Evolutionary conservation across 2,329 filamentous ascomycete species (phyloP).

Genomic region (Phaeosphaeriaceae sp.): DNA sequence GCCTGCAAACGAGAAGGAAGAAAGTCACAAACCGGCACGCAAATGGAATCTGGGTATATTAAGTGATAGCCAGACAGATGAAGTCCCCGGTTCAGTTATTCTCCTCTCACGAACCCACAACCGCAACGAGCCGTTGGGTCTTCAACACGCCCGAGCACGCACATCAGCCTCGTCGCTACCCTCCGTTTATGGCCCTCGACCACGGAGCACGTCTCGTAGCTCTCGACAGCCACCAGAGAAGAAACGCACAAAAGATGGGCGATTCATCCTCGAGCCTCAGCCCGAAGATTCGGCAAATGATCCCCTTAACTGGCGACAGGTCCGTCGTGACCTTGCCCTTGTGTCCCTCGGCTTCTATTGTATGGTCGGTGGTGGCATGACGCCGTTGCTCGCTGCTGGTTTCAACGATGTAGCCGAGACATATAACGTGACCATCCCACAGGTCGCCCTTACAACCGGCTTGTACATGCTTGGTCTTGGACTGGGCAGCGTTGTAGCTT

Average conservation of each 20-base stretch:
- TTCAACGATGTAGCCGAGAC: slow-evolving; percentile 78
- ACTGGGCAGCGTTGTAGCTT: slow-evolving; percentile 80
- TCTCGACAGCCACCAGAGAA: slow-evolving; percentile 51
- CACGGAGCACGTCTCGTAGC: slow-evolving; percentile 24
- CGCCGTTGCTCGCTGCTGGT: slow-evolving; percentile 85
- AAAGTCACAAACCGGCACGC: slow-evolving; percentile 9
- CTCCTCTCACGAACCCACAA: slow-evolving; percentile 62
- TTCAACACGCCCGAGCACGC: slow-evolving; percentile 67
- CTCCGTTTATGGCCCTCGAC: slow-evolving; percentile 27
- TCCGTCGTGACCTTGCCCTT: slow-evolving; percentile 80
- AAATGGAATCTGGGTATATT: slow-evolving; percentile 75
- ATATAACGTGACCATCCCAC: slow-evolving; percentile 70
- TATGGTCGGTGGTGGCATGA: slow-evolving; percentile 92
- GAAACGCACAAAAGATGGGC: slow-evolving; percentile 81
- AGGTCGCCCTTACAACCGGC: slow-evolving; percentile 85
- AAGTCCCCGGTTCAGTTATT: slow-evolving; percentile 81
- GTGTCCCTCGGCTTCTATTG: slow-evolving; percentile 89
- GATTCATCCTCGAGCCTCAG: slow-evolving; percentile 88
- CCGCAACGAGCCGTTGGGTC: slow-evolving; percentile 67
- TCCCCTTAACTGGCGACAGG: slow-evolving; percentile 87
- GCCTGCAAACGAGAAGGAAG: slow-evolving; percentile 15
- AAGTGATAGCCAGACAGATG: slow-evolving; percentile 79
- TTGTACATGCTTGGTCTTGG: slow-evolving; percentile 95
- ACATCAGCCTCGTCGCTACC: slow-evolving; percentile 62
- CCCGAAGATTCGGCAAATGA: slow-evolving; percentile 91